Evolutionary conservation across 1,284 basidiomycete species (phyloP), one percentile per base, ranked within the genome.

Genomic region (Mycena sp.): DNA sequence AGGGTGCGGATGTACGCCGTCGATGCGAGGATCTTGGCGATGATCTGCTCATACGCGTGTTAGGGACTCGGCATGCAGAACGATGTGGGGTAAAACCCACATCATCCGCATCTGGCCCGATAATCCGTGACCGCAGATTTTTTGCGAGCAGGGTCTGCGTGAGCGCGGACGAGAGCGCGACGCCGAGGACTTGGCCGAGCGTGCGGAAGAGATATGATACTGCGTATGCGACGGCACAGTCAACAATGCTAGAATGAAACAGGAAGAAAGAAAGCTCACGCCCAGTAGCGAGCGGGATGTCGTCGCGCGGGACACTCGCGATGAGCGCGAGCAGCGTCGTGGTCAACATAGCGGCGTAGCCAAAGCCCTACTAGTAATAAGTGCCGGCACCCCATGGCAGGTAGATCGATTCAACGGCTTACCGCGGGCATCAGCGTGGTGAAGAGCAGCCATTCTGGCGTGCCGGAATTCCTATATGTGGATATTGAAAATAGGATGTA

Each of bases 161-260:
- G 28, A 69, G 54, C 25, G 67, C 45, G 3, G 65, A 61, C 26
- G 65, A 67, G 11, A 69, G 59, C 10, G 65, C 58, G 17, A 69
- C 67, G 51, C 67, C 67, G 6, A 69, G 65, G 16, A 67, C 65
- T 35, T 69, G 67, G 16, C 67, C 67, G 12, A 44, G 59, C 3
- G 67, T 69, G 41, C 67, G 58, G 62, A 64, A 67, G 21, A 69
- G 65, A 30, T 69, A 69, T 4, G 67, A 69, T 32, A 69, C 64
- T 63, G 51, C 7, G 32, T 7, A 35, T 9, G 32, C 7, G 7
- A n/a, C n/a, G n/a, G n/a, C n/a, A n/a, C n/a, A n/a, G n/a, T n/a
- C n/a, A n/a, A n/a, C n/a, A n/a, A n/a, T n/a, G n/a, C n/a, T n/a
- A n/a, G 32, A 35, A 23, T n/a, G 9, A 21, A 28, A 32, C 6